Percentiles rank a stretch among this genome's conserved stretches.
Conservation (phyloP, 1,284 basidiomycete genomes). For the Xerocomus nothofagi region DNA sequence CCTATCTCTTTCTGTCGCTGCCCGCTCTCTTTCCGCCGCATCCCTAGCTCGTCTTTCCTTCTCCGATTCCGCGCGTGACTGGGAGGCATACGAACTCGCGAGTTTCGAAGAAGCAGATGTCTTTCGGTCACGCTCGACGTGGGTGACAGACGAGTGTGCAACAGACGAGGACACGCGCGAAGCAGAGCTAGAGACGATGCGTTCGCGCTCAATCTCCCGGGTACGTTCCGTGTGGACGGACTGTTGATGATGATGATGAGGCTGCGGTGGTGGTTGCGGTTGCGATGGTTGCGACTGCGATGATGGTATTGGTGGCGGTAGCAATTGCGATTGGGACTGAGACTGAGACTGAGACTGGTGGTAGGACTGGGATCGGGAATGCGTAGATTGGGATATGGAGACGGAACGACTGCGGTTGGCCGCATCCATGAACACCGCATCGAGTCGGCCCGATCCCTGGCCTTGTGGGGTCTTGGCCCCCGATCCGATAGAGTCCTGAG, state of each 20-base stretch:
- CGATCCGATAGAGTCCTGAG: constrained; percentile 31
- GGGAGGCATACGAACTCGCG: constrained; percentile 18
- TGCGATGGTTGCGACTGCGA: not conserved
- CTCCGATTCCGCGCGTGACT: constrained; percentile 25
- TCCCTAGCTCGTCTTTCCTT: constrained; percentile 23
- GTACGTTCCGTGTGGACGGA: constrained; percentile 27
- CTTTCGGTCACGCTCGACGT: constrained; percentile 32
- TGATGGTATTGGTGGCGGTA: not conserved
- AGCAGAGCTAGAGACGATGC: constrained; percentile 25
- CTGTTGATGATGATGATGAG: constrained; percentile 18
- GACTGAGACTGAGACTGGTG: constrained; percentile 15
- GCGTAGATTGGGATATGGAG: constrained; percentile 25
- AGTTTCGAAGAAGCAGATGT: constrained; percentile 24
- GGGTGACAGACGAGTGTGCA: constrained; percentile 24
- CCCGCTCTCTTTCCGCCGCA: constrained; percentile 18
- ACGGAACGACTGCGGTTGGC: constrained; percentile 24
- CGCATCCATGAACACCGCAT: constrained; percentile 25
- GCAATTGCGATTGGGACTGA: constrained; percentile 13
- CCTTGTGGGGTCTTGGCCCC: constrained; percentile 33
- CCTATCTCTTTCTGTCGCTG: constrained; percentile 12
- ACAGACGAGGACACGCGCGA: constrained; percentile 30
- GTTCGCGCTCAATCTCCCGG: constrained; percentile 28
- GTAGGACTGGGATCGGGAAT: constrained; percentile 18
- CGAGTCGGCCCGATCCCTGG: constrained; percentile 21
- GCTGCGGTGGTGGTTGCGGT: not conserved